phyloP scores from a whole-genome alignment of 345 rosid genomes.

The Ceriops tagal region DNA sequence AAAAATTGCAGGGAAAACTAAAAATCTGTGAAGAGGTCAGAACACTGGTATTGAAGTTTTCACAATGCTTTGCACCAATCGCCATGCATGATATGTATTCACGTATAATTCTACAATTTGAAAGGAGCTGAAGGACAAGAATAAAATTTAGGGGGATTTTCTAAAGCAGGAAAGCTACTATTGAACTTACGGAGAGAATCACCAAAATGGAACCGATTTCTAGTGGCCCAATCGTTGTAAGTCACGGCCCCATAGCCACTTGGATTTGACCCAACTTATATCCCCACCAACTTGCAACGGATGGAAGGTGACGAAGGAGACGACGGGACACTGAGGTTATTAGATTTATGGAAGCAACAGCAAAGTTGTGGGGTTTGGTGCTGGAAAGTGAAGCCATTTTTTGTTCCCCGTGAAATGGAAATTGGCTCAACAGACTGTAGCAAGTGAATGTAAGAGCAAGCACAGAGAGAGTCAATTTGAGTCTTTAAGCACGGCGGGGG shows the following conservation, averaged over 20 bases:
- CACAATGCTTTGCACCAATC: no score
- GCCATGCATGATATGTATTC: no score
- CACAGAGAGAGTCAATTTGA: neutral
- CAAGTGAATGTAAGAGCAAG: neutral
- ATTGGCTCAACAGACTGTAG: neutral
- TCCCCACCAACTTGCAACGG: slow-evolving; percentile 36
- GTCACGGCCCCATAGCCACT: slow-evolving; percentile 16
- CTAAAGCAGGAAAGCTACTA: neutral
- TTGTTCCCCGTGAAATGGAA: neutral
- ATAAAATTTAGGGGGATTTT: no score
- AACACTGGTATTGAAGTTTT: no score
- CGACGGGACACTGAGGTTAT: slow-evolving; percentile 1
- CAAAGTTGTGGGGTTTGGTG: neutral
- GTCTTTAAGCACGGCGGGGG: neutral
- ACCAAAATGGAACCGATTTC: slow-evolving; percentile 31
- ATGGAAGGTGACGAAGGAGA: slow-evolving; percentile 6
- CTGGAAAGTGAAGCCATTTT: neutral
- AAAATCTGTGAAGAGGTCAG: neutral
- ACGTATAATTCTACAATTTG: no score
- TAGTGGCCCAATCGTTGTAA: slow-evolving; percentile 28
- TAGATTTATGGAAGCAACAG: neutral
- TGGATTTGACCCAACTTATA: slow-evolving; percentile 25
- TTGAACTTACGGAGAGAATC: slow-evolving; percentile 33
- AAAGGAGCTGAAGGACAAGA: no score
- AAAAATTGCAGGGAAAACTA: neutral